These are phyloP conservation scores for Epichloe scottii DNA, from an alignment of 2,329 filamentous ascomycete species.

Conservation along the genomic window DNA sequence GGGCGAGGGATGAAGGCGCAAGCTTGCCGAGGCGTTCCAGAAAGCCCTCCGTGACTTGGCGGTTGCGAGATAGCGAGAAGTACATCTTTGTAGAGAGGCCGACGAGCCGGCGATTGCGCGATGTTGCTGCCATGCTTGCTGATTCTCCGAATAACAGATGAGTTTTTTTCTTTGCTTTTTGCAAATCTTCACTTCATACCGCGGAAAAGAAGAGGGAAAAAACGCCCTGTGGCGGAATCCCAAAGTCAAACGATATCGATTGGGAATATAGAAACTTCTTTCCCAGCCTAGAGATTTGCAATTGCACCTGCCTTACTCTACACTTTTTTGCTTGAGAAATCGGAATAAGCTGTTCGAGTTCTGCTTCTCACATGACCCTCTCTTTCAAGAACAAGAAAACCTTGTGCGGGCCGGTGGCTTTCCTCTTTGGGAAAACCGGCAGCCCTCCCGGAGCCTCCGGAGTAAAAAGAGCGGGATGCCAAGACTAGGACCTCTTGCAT, in stretches of 20 bases:
- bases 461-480: neutral
- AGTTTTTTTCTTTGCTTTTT: neutral
- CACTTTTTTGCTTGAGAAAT: too few species aligned
- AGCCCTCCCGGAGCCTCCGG: too few species aligned
- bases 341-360: too few species aligned
- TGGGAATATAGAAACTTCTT: too few species aligned
- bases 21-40: conserved; percentile 32
- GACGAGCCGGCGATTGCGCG: conserved; percentile 44
- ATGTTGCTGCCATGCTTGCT: neutral
- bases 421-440: conserved; percentile 8
- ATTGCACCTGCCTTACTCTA: too few species aligned
- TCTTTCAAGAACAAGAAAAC: too few species aligned
- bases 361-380: too few species aligned
- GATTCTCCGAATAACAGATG: neutral
- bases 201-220: too few species aligned
- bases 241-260: too few species aligned
- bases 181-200: too few species aligned
- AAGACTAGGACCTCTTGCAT: neutral
- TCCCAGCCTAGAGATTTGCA: too few species aligned
- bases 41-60: conserved; percentile 39
- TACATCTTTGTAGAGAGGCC: conserved; percentile 73
- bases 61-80: conserved; percentile 55
- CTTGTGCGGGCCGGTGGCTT: neutral
- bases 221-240: too few species aligned
- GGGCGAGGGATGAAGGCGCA: conserved; percentile 27